Evolutionary conservation across 257 asterid genomes (phyloP).

Genomic region (Dorcoceras hygrometricum): DNA sequence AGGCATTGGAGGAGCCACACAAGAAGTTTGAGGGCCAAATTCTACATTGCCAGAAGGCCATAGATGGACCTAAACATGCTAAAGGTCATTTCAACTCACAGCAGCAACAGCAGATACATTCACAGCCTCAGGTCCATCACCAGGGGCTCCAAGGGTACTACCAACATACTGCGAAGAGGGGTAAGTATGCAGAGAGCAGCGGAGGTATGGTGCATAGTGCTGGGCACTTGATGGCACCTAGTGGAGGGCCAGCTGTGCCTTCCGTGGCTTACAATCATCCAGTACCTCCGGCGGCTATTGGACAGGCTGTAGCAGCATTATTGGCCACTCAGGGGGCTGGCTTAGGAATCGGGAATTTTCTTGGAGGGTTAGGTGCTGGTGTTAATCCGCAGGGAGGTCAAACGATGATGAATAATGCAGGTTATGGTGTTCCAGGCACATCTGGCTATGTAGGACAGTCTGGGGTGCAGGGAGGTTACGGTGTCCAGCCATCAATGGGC

Average conservation of each 20-base stretch:
- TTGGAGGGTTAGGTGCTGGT: slow-evolving; percentile 79
- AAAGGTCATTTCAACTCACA: slow-evolving; percentile 56
- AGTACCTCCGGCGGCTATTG: slow-evolving; percentile 71
- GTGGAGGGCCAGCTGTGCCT: slow-evolving; percentile 55
- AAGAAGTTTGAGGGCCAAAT: slow-evolving; percentile 75
- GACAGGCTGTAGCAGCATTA: slow-evolving; percentile 91
- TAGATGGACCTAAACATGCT: slow-evolving; percentile 81
- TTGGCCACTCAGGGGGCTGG: slow-evolving; percentile 84
- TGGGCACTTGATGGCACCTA: slow-evolving; percentile 96
- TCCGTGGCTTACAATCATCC: slow-evolving; percentile 67
- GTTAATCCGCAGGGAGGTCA: slow-evolving; percentile 63
- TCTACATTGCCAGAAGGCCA: slow-evolving; percentile 85
- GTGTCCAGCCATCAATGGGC: slow-evolving; percentile 72
- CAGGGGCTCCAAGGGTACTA: slow-evolving; percentile 47
- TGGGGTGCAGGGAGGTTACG: slow-evolving; percentile 72
- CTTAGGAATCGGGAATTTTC: slow-evolving; percentile 76
- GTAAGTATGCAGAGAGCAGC: slow-evolving; percentile 60
- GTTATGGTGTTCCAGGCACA: slow-evolving; percentile 68
- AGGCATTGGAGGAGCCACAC: slow-evolving; percentile 88
- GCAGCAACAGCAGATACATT: slow-evolving; percentile 40
- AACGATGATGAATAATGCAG: slow-evolving; percentile 61
- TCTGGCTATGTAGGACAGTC: slow-evolving; percentile 72
- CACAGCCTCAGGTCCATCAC: slow-evolving; percentile 42
- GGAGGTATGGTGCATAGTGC: slow-evolving; percentile 47
- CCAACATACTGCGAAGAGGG: slow-evolving; percentile 70